phyloP scores from a whole-genome alignment of 768 basidiomycete species.

The Tremella yokohamensis region DNA sequence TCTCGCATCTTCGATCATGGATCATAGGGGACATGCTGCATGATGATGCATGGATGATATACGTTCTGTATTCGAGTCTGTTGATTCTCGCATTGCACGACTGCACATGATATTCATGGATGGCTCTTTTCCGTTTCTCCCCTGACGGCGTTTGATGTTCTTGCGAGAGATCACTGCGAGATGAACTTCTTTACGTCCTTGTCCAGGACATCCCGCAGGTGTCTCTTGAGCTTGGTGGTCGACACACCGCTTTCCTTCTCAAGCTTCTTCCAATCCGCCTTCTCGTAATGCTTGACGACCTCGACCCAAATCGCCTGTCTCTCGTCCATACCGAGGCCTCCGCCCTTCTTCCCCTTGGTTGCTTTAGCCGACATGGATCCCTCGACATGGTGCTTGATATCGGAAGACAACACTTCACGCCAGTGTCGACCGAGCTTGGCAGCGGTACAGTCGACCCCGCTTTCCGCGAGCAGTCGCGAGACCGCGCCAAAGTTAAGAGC shows the following conservation, averaged over 20 bases:
- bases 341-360: constrained; percentile 14
- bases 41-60: background rate
- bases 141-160: too few relatives aligned
- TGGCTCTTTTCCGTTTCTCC: too few relatives aligned
- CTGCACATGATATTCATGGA: too few relatives aligned
- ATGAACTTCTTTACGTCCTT: constrained; percentile 36
- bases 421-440: constrained; percentile 35
- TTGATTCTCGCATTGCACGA: too few relatives aligned
- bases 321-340: constrained; percentile 10
- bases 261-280: constrained; percentile 25
- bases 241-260: constrained; percentile 13
- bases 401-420: constrained; percentile 31
- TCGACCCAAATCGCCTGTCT: constrained; percentile 28
- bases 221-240: constrained; percentile 32
- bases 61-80: background rate
- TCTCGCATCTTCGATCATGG: too few relatives aligned
- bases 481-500: constrained; percentile 11
- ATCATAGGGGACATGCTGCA: too few relatives aligned
- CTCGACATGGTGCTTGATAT: constrained; percentile 16
- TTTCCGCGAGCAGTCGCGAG: background rate
- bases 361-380: constrained; percentile 7
- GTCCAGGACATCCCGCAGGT: constrained; percentile 34
- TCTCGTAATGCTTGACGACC: constrained; percentile 24
- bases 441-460: background rate
- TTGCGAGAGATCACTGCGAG: too few relatives aligned